Percentiles rank a stretch among this genome's conserved stretches.
Evolutionary conservation across 805 yeast genomes (phyloP).

Genomic region (Kluyveromyces lactis): DNA sequence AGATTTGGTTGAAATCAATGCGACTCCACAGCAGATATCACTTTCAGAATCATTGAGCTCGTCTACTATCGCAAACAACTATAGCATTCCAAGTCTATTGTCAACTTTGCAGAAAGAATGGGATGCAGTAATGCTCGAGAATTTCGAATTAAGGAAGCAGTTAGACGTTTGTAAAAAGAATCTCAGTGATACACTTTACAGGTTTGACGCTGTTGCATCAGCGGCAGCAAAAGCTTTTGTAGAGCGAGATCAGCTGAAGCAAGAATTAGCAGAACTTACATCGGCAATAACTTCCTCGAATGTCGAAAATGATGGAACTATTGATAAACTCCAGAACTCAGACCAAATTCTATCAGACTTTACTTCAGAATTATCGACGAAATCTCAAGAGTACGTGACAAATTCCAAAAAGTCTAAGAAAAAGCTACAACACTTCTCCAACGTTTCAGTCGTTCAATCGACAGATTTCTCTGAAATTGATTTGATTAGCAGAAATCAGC

Average conservation of each 20-base stretch:
- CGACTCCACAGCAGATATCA: slow-evolving; percentile 24
- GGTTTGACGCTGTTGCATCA: slow-evolving; percentile 83
- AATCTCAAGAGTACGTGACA: slow-evolving; percentile 10
- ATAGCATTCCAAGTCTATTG: slow-evolving; percentile 62
- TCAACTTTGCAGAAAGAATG: slow-evolving; percentile 78
- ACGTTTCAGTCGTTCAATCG: neutral
- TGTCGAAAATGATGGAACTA: slow-evolving; percentile 4
- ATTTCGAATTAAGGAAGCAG: slow-evolving; percentile 68
- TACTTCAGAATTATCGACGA: slow-evolving; percentile 4
- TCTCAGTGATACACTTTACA: slow-evolving; percentile 67
- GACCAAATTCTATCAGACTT: slow-evolving; percentile 2
- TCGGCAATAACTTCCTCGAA: slow-evolving; percentile 24
- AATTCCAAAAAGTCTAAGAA: slow-evolving; percentile 1
- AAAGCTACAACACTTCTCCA: slow-evolving; percentile 1
- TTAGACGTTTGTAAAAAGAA: slow-evolving; percentile 59
- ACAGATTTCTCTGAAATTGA: neutral
- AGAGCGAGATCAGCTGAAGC: slow-evolving; percentile 67
- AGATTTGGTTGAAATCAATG: slow-evolving; percentile 45
- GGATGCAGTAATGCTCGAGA: slow-evolving; percentile 79
- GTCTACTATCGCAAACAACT: slow-evolving; percentile 37
- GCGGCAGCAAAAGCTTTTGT: slow-evolving; percentile 70
- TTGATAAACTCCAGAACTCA: neutral
- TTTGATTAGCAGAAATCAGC: neutral
- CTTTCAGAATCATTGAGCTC: slow-evolving; percentile 27
- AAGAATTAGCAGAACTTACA: slow-evolving; percentile 53